Base-by-base conservation (phyloP, 805 yeast species). In the Hanseniaspora clermontiae region DNA sequence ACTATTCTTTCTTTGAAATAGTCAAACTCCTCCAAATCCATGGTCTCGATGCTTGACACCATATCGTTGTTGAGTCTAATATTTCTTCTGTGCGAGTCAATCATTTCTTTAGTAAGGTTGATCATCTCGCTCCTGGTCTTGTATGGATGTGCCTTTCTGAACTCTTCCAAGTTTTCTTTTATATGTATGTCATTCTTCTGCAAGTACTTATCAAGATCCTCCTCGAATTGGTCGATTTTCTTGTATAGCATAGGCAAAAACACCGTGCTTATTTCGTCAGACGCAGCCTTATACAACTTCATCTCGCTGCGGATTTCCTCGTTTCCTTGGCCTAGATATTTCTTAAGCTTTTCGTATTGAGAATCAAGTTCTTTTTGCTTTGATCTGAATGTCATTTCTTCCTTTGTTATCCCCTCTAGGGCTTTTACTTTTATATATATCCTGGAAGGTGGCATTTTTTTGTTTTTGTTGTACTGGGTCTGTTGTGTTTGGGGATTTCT, bases 381-480 rank as follows among this genome's bases (percentile, higher is more conserved):
- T 56, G 75, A 72, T 29, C 74, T 70, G 65, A 87, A 87, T 37
- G 79, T 71, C 12, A 64, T 64, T 59, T 81, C 81, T 65, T 88
- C 95, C 61, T 84, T 84, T 42, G 82, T 62, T 15, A 88, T 71
- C 59, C 95, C 74, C 59, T 77, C 75, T 51, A 87, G 72, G 1
- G 95, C 89, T 58, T 77, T 79, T 39, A 77, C 74, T 62, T 85
- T 86, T 66, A 87, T 84, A 62, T 83, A 85, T 43, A 85, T 69
- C 59, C 75, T 80, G 1, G 87, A 72, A 34, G 91, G 93, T 1
- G 87, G 75, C 85, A 84, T 84, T 5, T 36, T n/a, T n/a, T 36
- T 36, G 14, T 65, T n/a, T 38, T 27, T 12, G 5, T 32, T 19
- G 4, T 11, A 20, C 15, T 2, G 34, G 19, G 45, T 14, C 2